These are phyloP conservation scores for Ophiostoma populinum DNA, from an alignment of 2,329 filamentous ascomycete genomes.

Conservation along the genomic window DNA sequence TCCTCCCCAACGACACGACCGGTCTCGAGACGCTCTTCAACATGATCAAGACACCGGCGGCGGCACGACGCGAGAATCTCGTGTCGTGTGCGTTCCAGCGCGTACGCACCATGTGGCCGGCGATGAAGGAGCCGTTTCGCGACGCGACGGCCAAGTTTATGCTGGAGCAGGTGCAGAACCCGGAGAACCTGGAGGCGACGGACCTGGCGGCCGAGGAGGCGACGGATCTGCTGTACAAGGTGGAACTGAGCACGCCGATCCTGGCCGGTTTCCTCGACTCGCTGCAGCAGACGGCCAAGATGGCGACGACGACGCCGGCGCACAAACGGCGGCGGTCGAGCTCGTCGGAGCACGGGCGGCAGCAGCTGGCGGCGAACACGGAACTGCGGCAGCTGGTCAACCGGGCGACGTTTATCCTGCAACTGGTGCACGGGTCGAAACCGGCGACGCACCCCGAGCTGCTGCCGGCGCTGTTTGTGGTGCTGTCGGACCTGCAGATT, in stretches of 20 bases:
- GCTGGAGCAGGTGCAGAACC: slow-evolving; percentile 39
- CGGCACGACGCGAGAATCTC: slow-evolving; percentile 34
- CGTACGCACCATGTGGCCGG: slow-evolving; percentile 54
- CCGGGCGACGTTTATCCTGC: slow-evolving; percentile 71
- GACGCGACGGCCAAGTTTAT: slow-evolving; percentile 43
- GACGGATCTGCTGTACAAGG: slow-evolving; percentile 52
- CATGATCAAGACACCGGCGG: slow-evolving; percentile 24
- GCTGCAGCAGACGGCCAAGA: slow-evolving; percentile 54
- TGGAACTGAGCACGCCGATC: slow-evolving; percentile 57
- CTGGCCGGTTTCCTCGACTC: slow-evolving; percentile 56
- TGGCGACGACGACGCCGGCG: slow-evolving; percentile 53
- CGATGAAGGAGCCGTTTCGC: slow-evolving; percentile 47
- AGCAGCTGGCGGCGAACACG: slow-evolving; percentile 42
- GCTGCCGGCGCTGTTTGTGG: slow-evolving; percentile 62
- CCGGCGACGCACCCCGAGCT: slow-evolving; percentile 61
- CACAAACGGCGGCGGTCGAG: slow-evolving; percentile 69
- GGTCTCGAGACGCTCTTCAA: slow-evolving; percentile 36
- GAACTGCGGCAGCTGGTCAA: slow-evolving; percentile 52
- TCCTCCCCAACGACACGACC: slow-evolving; percentile 33
- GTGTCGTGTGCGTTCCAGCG: slow-evolving; percentile 49
- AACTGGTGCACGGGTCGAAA: slow-evolving; percentile 68
- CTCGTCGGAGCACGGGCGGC: slow-evolving; percentile 45
- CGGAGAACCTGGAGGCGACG: slow-evolving; percentile 18
- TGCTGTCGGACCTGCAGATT: slow-evolving; percentile 74
- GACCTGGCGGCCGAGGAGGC: slow-evolving; percentile 38